A percentile compares a stretch with the other conserved stretches of the same genome.
phyloP scores from a whole-genome alignment of 2,329 filamentous ascomycete genomes.

The Colletotrichum sp. region DNA sequence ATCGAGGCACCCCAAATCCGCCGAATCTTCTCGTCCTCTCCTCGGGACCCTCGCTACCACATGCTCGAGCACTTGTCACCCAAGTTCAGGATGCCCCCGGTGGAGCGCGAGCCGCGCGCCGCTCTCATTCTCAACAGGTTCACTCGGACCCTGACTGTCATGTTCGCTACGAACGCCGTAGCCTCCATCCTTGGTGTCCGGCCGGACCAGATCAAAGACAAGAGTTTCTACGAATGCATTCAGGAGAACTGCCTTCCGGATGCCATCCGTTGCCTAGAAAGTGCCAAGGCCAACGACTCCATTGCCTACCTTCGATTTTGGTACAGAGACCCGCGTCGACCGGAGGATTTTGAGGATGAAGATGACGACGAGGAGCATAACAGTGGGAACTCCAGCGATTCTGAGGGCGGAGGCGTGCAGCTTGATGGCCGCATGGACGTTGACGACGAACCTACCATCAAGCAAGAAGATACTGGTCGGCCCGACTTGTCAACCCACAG shows the following conservation, averaged over 20 bases:
- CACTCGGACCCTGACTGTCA: slow-evolving; percentile 79
- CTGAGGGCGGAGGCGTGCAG: slow-evolving; percentile 50
- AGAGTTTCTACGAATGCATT: slow-evolving; percentile 89
- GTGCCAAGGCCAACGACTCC: slow-evolving; percentile 88
- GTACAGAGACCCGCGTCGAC: slow-evolving; percentile 75
- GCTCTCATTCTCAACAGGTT: slow-evolving; percentile 88
- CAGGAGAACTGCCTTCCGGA: slow-evolving; percentile 77
- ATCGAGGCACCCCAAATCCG: slow-evolving; percentile 79
- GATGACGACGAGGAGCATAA: slow-evolving; percentile 43
- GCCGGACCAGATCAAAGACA: slow-evolving; percentile 71
- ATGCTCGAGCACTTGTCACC: slow-evolving; percentile 86
- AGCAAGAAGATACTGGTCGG: slow-evolving; percentile 34
- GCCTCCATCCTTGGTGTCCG: slow-evolving; percentile 76
- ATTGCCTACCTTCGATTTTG: slow-evolving; percentile 89
- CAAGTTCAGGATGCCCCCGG: slow-evolving; percentile 72
- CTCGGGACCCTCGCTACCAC: slow-evolving; percentile 83
- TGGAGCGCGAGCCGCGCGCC: slow-evolving; percentile 78
- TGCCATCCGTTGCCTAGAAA: slow-evolving; percentile 79
- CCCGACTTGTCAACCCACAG: slow-evolving; percentile 11
- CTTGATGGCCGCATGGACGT: slow-evolving; percentile 47
- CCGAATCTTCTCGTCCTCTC: slow-evolving; percentile 80
- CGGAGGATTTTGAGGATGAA: slow-evolving; percentile 52
- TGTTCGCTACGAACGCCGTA: slow-evolving; percentile 84
- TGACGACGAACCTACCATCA: slow-evolving; percentile 39
- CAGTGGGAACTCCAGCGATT: slow-evolving; percentile 41